phyloP scores from a whole-genome alignment of 2,329 filamentous ascomycete species.

The Trichocomaceae sp. region DNA sequence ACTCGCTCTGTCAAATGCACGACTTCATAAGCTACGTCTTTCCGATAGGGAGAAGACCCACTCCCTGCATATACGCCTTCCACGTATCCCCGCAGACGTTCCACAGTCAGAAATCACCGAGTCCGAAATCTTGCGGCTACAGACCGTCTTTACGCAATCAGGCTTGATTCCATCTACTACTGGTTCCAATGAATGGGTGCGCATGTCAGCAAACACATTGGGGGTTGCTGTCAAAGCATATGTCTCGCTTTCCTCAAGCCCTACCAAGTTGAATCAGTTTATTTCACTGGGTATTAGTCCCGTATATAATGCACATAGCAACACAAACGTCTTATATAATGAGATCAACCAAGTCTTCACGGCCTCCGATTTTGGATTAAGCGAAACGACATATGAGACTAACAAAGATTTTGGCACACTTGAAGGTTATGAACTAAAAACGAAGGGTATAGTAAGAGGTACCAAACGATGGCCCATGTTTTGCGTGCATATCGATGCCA shows the following conservation, averaged over 20 bases:
- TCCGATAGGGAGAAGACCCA: conserved; percentile 45
- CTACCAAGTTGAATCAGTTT: conserved; percentile 70
- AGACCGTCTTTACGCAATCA: conserved; percentile 58
- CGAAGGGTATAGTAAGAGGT: conserved; percentile 52
- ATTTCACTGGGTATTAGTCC: conserved; percentile 70
- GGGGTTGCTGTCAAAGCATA: conserved; percentile 60
- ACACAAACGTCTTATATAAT: conserved; percentile 63
- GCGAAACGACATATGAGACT: conserved; percentile 34
- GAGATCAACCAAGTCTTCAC: conserved; percentile 72
- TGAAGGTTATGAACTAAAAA: conserved; percentile 40
- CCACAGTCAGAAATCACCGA: conserved; percentile 32
- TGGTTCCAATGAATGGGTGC: conserved; percentile 58
- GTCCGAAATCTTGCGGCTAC: conserved; percentile 19
- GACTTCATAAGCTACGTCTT: conserved; percentile 51
- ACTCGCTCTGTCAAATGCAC: conserved; percentile 64
- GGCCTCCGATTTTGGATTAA: conserved; percentile 65
- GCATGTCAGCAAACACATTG: conserved; percentile 59
- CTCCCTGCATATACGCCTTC: conserved; percentile 28
- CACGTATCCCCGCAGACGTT: neutral
- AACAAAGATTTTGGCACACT: conserved; percentile 18
- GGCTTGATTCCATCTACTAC: conserved; percentile 51
- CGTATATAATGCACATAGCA: conserved; percentile 45
- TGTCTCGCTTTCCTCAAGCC: conserved; percentile 63
- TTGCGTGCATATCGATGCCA: conserved; percentile 59
- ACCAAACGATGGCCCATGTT: conserved; percentile 88